Conservation (phyloP, 192 early-diverging fungal genomes). For the Gonapodya sp. region DNA sequence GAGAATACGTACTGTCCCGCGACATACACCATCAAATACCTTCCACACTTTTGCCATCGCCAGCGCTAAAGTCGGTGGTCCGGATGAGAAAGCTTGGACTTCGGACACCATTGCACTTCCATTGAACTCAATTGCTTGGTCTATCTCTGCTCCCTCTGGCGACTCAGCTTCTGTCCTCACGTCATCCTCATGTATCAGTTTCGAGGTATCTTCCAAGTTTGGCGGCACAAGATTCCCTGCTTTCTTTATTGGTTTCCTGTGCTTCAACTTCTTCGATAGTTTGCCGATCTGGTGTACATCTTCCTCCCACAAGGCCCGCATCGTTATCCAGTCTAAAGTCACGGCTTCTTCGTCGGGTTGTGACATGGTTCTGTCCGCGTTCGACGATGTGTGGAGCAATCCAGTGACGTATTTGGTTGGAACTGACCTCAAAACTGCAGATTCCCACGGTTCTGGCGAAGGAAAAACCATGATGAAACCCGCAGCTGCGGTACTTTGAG, state of each 20-base stretch:
- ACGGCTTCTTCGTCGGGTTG: not conserved
- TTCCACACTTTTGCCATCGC: not conserved
- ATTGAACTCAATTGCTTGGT: too few species aligned
- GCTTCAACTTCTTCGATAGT: not conserved
- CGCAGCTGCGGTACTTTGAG: not conserved
- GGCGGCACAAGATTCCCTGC: too few species aligned
- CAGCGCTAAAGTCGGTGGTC: not conserved
- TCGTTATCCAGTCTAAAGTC: not conserved
- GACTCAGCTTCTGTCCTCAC: too few species aligned
- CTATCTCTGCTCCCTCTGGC: too few species aligned
- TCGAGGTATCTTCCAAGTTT: too few species aligned
- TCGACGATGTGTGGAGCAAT: too few species aligned
- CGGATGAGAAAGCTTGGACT: too few species aligned
- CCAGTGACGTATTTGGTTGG: not conserved
- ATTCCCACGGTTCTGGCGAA: not conserved
- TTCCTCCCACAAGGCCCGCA: not conserved
- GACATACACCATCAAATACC: not conserved
- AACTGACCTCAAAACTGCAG: not conserved
- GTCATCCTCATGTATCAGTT: too few species aligned
- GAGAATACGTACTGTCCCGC: not conserved
- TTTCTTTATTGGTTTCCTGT: too few species aligned
- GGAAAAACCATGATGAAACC: not conserved
- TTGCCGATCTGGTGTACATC: not conserved
- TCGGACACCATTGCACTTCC: too few species aligned
- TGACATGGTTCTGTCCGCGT: too few species aligned